phyloP scores from a whole-genome alignment of 1,284 basidiomycete species.

The Cystobasidium sp. region DNA sequence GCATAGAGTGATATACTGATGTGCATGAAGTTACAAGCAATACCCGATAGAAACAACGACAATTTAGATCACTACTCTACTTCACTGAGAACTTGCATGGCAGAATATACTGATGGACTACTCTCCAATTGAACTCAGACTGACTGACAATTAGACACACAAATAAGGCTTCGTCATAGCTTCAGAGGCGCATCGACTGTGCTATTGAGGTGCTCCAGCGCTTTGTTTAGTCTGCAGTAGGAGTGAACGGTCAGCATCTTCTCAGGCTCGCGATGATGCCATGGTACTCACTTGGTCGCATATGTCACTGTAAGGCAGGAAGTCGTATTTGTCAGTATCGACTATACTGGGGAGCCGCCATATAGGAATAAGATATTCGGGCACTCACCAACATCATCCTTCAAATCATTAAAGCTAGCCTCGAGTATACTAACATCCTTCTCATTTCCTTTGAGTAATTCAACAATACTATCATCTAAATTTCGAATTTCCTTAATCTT shows the following conservation, averaged over 20 bases:
- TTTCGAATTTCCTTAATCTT: constrained; percentile 41
- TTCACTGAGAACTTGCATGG: neutral
- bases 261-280: neutral
- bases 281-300: constrained; percentile 37
- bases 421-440: constrained; percentile 29
- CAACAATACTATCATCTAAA: constrained; percentile 36
- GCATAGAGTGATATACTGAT: too few relatives aligned
- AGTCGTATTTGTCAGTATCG: neutral
- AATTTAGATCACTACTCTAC: neutral
- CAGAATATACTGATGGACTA: too few relatives aligned
- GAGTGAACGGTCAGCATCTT: neutral
- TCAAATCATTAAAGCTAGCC: constrained; percentile 37
- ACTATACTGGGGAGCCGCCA: neutral
- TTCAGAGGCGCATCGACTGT: constrained; percentile 21
- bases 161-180: neutral
- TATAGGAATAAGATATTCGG: too few relatives aligned
- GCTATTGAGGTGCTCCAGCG: constrained; percentile 37
- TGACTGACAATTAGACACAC: neutral
- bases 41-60: neutral
- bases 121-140: too few relatives aligned
- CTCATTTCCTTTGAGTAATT: constrained; percentile 34
- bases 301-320: constrained; percentile 29
- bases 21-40: neutral
- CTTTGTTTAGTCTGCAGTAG: constrained; percentile 42
- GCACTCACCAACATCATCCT: constrained; percentile 43